A percentile compares a stretch with the other conserved stretches of the same genome.
Conservation (phyloP, 2,329 filamentous ascomycete genomes). For the Myriosclerotinia curreyana region DNA sequence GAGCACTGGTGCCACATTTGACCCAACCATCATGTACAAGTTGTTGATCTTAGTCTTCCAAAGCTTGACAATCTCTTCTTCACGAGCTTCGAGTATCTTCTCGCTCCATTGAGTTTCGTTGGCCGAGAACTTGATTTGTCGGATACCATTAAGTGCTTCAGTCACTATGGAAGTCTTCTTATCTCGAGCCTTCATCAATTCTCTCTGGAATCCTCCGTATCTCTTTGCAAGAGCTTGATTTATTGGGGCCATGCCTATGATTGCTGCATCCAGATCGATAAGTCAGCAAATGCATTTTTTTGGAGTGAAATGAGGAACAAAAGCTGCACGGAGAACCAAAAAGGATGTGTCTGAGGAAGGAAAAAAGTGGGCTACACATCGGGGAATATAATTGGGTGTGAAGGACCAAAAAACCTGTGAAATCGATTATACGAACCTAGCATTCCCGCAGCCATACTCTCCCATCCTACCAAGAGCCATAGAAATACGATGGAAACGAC, state of each 20-base stretch:
- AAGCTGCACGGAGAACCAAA: too few relatives aligned
- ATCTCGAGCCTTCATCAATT: conserved; percentile 70
- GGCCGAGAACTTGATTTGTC: conserved; percentile 79
- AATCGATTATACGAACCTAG: conserved; percentile 29
- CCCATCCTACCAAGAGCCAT: conserved; percentile 66
- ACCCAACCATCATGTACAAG: conserved; percentile 43
- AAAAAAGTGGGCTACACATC: too few relatives aligned
- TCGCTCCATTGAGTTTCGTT: conserved; percentile 70
- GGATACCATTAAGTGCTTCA: conserved; percentile 71
- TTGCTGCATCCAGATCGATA: conserved; percentile 40
- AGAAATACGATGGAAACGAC: conserved; percentile 63
- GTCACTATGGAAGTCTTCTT: conserved; percentile 70
- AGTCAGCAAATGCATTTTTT: too few relatives aligned
- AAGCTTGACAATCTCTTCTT: conserved; percentile 62
- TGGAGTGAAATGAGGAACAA: too few relatives aligned
- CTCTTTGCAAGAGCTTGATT: conserved; percentile 63
- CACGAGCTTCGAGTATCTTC: conserved; percentile 62
- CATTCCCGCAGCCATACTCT: conserved; percentile 62
- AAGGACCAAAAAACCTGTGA: too few relatives aligned
- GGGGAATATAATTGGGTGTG: too few relatives aligned
- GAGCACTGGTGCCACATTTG: conserved; percentile 68
- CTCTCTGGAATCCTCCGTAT: conserved; percentile 61
- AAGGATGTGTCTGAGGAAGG: too few relatives aligned
- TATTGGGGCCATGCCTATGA: conserved; percentile 60
- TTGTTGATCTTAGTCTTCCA: conserved; percentile 46